Evolutionary conservation across 2,329 filamentous ascomycete genomes (phyloP), one percentile per base, ranked within the genome.

Genomic region (Colletotrichum sp.): DNA sequence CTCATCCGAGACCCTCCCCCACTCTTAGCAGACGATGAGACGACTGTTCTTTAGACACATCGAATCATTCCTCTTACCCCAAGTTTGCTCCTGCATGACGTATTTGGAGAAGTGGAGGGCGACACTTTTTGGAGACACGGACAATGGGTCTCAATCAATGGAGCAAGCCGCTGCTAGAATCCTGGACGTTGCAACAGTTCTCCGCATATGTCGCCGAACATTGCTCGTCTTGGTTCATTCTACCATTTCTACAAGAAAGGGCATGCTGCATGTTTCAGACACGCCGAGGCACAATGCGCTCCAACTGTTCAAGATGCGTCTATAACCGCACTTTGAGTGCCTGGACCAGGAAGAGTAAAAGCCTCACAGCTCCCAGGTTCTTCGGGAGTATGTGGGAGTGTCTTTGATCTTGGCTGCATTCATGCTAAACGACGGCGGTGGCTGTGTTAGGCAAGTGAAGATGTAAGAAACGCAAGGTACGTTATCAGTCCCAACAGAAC

Each of bases 251-350:
- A 32, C 44, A 52, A 52, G 44, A 22, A 52, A 52, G 44, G n/a
- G 11, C 44, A 13, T 52, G 44, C 44, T 52, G 9, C n/a, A 25
- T 52, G 44, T 52, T 52, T 52, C 44, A 22, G n/a, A 19, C 2
- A 52, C 22, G 44, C 44, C 44, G 44, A 52, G 44, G 44, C 44
- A 52, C n/a, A 52, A 36, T 36, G 57, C 11, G 60, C 60, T 27
- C 44, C n/a, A 22, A 3, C 11, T 19, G 3, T n/a, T 30, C 22
- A 30, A 27, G 8, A 25, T 44, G 34, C 61, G 39, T 28, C 71
- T 71, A 81, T 81, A 34, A 81, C 80, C 48, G 78, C 80, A 63
- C 81, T 81, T 44, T 2, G 34, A 8, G 39, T 16, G 61, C 25
- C 34, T 28, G 27, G 3, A 28, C 25, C 13, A 27, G 44, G 55